phyloP scores from a whole-genome alignment of 2,329 filamentous ascomycete species.

The Exophiala calicioides region DNA sequence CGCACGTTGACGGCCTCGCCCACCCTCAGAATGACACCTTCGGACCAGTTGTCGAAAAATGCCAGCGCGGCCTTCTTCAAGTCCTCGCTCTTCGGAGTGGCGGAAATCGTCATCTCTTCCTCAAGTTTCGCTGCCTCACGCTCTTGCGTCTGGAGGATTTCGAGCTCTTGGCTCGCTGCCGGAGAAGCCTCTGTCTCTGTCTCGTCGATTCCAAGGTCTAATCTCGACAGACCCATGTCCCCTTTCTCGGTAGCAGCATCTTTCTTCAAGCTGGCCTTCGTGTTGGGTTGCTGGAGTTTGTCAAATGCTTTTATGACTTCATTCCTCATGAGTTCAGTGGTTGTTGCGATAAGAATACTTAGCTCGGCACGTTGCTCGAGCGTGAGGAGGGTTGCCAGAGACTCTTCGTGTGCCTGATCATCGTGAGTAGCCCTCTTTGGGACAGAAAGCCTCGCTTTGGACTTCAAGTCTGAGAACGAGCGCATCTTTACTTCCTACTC shows the following conservation, averaged over 20 bases:
- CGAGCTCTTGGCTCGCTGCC: background rate
- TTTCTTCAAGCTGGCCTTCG: constrained; percentile 4
- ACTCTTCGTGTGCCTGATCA: constrained; percentile 32
- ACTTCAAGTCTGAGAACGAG: no score
- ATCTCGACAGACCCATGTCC: constrained; percentile 12
- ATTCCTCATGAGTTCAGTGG: constrained; percentile 43
- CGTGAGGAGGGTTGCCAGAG: constrained; percentile 44
- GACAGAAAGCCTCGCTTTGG: no score
- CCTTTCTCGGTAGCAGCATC: constrained; percentile 22
- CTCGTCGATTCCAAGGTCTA: constrained; percentile 10
- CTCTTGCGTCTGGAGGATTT: constrained; percentile 1
- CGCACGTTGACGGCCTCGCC: constrained; percentile 64
- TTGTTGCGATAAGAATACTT: constrained; percentile 42
- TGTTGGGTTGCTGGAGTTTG: constrained; percentile 21
- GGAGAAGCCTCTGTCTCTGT: constrained; percentile 1
- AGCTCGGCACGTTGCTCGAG: constrained; percentile 44
- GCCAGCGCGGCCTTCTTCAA: constrained; percentile 57
- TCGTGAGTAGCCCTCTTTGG: no score
- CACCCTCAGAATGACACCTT: constrained; percentile 67
- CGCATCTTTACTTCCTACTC: no score
- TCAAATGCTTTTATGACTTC: constrained; percentile 38
- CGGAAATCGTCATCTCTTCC: constrained; percentile 7
- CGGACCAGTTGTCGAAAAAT: constrained; percentile 80
- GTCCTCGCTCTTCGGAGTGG: constrained; percentile 14
- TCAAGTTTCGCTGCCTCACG: constrained; percentile 1